Conservation (phyloP, 768 basidiomycete genomes). For the Naganishia kalamii region DNA sequence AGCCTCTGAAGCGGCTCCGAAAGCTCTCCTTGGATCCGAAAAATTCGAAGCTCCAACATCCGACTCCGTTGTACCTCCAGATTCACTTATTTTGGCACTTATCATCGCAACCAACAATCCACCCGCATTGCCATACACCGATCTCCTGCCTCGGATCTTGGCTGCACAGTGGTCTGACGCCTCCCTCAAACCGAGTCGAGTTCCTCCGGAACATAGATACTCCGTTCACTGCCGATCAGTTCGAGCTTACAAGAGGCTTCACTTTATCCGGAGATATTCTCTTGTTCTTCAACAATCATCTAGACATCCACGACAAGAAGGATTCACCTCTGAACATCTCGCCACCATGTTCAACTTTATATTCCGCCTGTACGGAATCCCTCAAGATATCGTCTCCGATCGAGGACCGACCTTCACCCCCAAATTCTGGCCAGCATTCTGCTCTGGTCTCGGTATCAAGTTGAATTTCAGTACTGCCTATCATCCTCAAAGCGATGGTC, state of each 20-base stretch:
- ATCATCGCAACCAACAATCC: too few relatives aligned
- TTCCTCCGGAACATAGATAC: not conserved
- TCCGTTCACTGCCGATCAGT: not conserved
- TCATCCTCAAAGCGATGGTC: conserved; percentile 51
- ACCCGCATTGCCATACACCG: not conserved
- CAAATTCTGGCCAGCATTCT: conserved; percentile 44
- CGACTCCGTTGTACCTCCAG: too few relatives aligned
- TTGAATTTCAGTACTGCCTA: conserved; percentile 49
- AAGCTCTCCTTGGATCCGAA: too few relatives aligned
- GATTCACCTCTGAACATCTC: not conserved
- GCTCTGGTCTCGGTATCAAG: conserved; percentile 44
- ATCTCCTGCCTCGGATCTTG: not conserved
- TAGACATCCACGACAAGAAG: not conserved
- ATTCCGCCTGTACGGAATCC: conserved; percentile 33
- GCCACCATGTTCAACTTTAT: conserved; percentile 15
- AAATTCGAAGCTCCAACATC: too few relatives aligned
- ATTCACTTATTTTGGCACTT: too few relatives aligned
- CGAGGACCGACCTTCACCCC: conserved; percentile 35
- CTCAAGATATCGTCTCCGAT: conserved; percentile 35
- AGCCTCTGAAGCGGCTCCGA: not conserved
- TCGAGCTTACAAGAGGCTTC: not conserved
- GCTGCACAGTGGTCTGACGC: not conserved
- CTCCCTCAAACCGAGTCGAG: not conserved
- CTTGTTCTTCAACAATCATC: not conserved
- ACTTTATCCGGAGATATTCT: not conserved